Evolutionary conservation across 768 basidiomycete species (phyloP), one percentile per base, ranked within the genome.

Genomic region (Podaxis mareebaensis): DNA sequence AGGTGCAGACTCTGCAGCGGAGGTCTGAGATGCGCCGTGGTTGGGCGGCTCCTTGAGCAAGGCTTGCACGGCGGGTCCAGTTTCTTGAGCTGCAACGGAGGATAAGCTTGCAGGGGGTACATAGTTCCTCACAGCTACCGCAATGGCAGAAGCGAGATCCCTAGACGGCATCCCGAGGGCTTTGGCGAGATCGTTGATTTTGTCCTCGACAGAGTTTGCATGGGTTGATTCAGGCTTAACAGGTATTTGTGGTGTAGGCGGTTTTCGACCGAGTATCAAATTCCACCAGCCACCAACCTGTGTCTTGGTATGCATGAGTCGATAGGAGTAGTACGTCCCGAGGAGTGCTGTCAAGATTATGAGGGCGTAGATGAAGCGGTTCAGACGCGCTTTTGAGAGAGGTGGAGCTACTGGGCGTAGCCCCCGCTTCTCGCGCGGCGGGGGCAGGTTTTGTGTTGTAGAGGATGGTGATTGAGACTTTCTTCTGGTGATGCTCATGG

Each of bases 251-350:
- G 53, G 40, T 51, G 60, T 53, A 5, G 75, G 74, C 2, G 79
- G 74, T 13, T 68, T 71, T 61, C 71, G 72, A 3, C 83, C 81
- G 4, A 83, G 64, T 0, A 79, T 76, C 10, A 83, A 67, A 61
- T 80, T 83, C 85, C 87, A 87, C 88, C 87, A 87, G 7, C 85
- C 85, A 0, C 84, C 84, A 11, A 81, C 83, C 11, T 84, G 79
- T 0, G 76, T 72, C 68, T 82, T 83, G 76, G 79, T 82, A 65
- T 85, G 76, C 15, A 81, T 46, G 3, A 78, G 53, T 6, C 82
- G 78, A 65, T 83, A 89, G 3, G 79, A 68, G 70, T 87, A 88
- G 72, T 82, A 86, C 4, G 74, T 78, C 20, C 77, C 69, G 22
- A 86, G 67, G 13, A 85, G 67, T 2, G 79, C 67, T 13, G 77